Evolutionary conservation across 2,329 filamentous ascomycete species (phyloP).

Genomic region (Calonectria honghensis): DNA sequence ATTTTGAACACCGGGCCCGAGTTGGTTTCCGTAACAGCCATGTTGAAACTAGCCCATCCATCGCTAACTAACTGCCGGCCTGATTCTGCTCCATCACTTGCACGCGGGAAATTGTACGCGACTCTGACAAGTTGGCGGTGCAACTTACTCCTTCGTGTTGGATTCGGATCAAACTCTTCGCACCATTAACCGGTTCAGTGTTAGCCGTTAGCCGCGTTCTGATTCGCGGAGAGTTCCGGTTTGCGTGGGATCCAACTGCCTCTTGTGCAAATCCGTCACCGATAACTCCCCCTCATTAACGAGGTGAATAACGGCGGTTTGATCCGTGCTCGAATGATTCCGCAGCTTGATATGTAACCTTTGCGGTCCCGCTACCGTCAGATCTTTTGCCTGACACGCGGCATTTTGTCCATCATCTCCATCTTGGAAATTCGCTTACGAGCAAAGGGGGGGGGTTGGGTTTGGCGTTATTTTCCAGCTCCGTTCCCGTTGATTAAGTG

Average conservation of each 20-base stretch:
- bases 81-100: conserved; percentile 44
- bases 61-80: conserved; percentile 53
- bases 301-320: background rate
- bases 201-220: conserved; percentile 5
- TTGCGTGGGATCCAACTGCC: conserved; percentile 18
- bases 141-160: conserved; percentile 24
- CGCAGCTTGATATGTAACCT: conserved; percentile 32
- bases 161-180: conserved; percentile 19
- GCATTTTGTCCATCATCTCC: conserved; percentile 28
- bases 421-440: conserved; percentile 19
- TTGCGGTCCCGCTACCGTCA: conserved; percentile 32
- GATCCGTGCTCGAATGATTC: conserved; percentile 33
- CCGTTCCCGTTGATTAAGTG: background rate
- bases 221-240: conserved; percentile 24
- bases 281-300: conserved; percentile 5
- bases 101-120: conserved; percentile 45
- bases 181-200: conserved; percentile 23
- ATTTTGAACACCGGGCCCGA: conserved; percentile 41
- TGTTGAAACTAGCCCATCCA: conserved; percentile 47
- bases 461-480: background rate
- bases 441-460: background rate
- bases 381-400: conserved; percentile 36
- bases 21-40: conserved; percentile 47
- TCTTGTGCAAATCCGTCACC: conserved; percentile 19
- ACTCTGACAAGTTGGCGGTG: conserved; percentile 42